Percentiles rank a stretch among this genome's conserved stretches.
Evolutionary conservation across 352 stramenopile genomes (phyloP).

Genomic region (Phytophthora kernoviae): DNA sequence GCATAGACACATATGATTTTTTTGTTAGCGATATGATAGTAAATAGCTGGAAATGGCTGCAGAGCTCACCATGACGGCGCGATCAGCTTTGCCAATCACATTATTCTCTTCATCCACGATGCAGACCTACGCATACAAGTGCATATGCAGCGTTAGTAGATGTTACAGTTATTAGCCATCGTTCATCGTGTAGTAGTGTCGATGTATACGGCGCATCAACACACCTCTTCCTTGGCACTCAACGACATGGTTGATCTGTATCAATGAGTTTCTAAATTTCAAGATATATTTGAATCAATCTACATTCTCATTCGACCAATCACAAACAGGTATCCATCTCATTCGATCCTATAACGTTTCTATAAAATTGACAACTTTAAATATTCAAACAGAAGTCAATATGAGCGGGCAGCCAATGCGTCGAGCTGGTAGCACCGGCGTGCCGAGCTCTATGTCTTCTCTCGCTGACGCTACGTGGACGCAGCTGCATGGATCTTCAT

Average conservation of each 20-base stretch:
- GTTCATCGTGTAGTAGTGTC: neutral
- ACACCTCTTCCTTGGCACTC: slow-evolving; percentile 64
- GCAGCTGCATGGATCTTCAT: slow-evolving; percentile 14
- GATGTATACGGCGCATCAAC: neutral
- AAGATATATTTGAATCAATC: neutral
- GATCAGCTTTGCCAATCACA: slow-evolving; percentile 82
- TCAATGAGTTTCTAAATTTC: slow-evolving; percentile 3
- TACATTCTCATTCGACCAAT: neutral
- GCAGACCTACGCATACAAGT: slow-evolving; percentile 56
- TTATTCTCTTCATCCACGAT: slow-evolving; percentile 86
- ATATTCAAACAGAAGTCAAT: neutral
- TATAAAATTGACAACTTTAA: neutral
- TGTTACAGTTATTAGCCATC: too few species aligned
- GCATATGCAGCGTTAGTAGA: too few species aligned
- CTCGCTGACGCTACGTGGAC: slow-evolving; percentile 30
- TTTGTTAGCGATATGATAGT: neutral
- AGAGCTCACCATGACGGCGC: slow-evolving; percentile 71
- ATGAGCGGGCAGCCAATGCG: slow-evolving; percentile 1
- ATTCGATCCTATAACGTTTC: slow-evolving; percentile 1
- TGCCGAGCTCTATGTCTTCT: slow-evolving; percentile 5
- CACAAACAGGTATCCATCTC: too few species aligned
- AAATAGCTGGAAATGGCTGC: neutral
- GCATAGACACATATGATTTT: neutral
- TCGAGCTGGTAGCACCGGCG: slow-evolving; percentile 1
- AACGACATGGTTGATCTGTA: slow-evolving; percentile 34